Conservation (phyloP, 2,329 filamentous ascomycete species). For the Colletotrichum endophyticum region DNA sequence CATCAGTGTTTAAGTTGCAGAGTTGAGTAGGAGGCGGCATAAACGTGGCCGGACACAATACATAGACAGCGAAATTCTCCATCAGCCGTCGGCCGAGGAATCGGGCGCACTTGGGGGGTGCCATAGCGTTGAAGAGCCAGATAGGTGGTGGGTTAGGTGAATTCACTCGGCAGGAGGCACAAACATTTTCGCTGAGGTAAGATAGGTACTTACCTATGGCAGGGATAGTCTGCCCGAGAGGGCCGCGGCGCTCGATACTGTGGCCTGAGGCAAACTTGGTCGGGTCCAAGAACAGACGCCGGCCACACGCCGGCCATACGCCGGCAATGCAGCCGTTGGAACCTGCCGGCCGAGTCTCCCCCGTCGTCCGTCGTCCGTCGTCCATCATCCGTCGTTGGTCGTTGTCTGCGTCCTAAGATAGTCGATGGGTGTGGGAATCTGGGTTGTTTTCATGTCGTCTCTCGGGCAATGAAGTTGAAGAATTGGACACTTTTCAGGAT, state of each 20-base stretch:
- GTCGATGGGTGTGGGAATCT: not conserved
- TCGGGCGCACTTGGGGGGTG: not conserved
- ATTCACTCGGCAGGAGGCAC: not conserved
- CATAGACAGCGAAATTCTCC: not conserved
- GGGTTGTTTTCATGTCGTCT: not conserved
- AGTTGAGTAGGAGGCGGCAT: not conserved
- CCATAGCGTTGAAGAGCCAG: not conserved
- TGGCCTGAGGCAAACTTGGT: not conserved
- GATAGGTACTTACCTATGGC: not conserved
- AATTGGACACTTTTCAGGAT: not conserved
- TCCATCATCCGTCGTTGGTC: not conserved
- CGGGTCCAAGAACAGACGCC: not conserved
- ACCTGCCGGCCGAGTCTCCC: not conserved
- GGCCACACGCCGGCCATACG: not conserved
- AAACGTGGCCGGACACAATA: not conserved
- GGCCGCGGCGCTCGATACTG: not conserved
- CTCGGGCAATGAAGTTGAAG: not conserved
- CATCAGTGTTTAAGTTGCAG: not conserved
- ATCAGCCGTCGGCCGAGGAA: not conserved
- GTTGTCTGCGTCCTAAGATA: not conserved
- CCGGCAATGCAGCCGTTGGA: not conserved
- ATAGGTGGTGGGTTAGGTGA: conserved; percentile 14
- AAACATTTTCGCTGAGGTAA: conserved; percentile 1
- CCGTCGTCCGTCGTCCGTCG: not conserved
- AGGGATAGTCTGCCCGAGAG: not conserved